These are phyloP conservation scores for Salvia splendens DNA, from an alignment of 257 asterid species.

Conservation along the genomic window DNA sequence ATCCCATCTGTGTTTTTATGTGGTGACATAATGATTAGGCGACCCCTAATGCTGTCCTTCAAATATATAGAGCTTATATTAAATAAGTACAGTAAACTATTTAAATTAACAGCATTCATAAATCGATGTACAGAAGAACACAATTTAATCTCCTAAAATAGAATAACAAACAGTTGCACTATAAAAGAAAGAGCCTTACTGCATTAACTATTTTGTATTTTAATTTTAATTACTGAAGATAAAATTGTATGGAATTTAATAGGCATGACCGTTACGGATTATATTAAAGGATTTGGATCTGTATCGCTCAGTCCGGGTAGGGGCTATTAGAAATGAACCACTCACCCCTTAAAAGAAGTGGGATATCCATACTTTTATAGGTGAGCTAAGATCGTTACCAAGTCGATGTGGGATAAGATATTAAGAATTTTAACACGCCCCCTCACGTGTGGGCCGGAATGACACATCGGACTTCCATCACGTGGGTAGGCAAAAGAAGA, in stretches of 20 bases:
- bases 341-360: too few relatives aligned
- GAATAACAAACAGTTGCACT: too few relatives aligned
- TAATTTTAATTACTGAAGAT: background rate
- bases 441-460: too few relatives aligned
- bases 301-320: constrained; percentile 14
- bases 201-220: background rate
- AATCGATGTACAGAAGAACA: background rate
- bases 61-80: background rate
- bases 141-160: too few relatives aligned
- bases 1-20: background rate
- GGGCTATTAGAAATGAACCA: too few relatives aligned
- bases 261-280: background rate
- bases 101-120: background rate
- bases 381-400: too few relatives aligned
- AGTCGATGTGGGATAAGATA: too few relatives aligned
- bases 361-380: too few relatives aligned
- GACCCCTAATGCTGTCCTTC: background rate
- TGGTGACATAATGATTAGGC: constrained; percentile 28
- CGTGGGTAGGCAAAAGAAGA: too few relatives aligned
- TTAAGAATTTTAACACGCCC: too few relatives aligned
- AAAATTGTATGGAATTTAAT: background rate
- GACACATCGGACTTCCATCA: too few relatives aligned
- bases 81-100: background rate
- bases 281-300: constrained; percentile 8
- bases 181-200: background rate